Conservation (phyloP, 139 green algal species). For the Ulvella scutata region DNA sequence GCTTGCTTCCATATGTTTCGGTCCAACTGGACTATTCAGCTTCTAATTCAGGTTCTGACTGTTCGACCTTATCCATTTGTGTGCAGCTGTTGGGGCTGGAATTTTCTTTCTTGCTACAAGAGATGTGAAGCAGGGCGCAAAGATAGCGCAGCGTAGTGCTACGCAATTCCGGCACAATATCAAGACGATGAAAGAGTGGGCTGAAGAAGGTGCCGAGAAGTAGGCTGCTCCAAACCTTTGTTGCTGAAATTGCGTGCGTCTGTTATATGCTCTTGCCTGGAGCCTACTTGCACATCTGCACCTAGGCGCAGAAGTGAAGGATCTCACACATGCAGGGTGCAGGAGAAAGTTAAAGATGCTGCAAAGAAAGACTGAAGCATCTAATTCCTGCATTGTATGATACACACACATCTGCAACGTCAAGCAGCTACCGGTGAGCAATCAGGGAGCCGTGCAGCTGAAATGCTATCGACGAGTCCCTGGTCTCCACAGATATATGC, state of each 20-base stretch:
- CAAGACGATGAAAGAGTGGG: background rate
- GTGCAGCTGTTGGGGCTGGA: background rate
- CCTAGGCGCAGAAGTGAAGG: no score
- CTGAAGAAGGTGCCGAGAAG: background rate
- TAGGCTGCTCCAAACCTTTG: background rate
- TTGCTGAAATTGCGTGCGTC: no score
- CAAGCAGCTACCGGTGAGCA: background rate
- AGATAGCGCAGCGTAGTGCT: background rate
- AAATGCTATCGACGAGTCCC: no score
- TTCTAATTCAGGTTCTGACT: background rate
- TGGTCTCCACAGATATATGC: no score
- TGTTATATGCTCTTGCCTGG: no score
- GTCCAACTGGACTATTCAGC: no score
- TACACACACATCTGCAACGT: background rate
- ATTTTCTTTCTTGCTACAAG: constrained; percentile 1
- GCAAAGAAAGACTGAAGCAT: background rate
- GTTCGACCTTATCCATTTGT: background rate
- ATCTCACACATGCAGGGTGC: background rate
- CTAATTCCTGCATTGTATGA: background rate
- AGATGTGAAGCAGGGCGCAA: background rate
- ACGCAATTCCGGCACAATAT: background rate
- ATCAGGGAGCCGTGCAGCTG: no score
- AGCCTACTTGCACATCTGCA: no score
- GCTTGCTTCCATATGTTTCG: background rate
- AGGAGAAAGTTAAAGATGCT: background rate